Conservation (phyloP, 2,329 filamentous ascomycete species). For the Fusarium acutatum region DNA sequence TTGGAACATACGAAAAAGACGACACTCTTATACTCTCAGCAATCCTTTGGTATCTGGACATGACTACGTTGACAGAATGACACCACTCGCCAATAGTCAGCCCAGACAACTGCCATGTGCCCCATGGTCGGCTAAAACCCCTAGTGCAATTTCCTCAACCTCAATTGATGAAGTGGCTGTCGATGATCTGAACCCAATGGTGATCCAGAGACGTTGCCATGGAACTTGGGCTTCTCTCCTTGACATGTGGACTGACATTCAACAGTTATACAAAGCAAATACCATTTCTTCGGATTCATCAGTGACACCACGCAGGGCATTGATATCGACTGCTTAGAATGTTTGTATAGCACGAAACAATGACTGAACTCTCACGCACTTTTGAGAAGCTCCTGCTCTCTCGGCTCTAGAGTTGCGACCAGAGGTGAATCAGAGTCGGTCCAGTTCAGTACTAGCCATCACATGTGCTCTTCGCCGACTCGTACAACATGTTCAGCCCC, state of each 20-base stretch:
- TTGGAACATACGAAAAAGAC: neutral
- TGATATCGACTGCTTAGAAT: neutral
- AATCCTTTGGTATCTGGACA: neutral
- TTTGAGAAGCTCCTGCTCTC: neutral
- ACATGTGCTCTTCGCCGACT: neutral
- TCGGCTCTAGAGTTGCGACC: neutral
- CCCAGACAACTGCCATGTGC: neutral
- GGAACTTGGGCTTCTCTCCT: neutral
- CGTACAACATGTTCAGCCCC: neutral
- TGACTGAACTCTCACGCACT: too few relatives aligned
- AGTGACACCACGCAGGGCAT: neutral
- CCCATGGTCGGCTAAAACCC: accelerated
- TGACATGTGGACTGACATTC: neutral
- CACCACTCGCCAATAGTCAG: neutral
- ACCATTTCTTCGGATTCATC: neutral
- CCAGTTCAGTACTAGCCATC: neutral
- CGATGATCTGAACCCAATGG: accelerated
- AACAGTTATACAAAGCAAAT: neutral
- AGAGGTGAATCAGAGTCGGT: neutral
- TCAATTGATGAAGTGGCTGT: too few relatives aligned
- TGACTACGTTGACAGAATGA: neutral
- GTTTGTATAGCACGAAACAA: neutral
- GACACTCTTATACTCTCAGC: too few relatives aligned
- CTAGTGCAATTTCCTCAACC: accelerated
- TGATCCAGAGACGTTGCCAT: accelerated